Evolutionary conservation across 495 filamentous ascomycete genomes (phyloP).

Genomic region (Penicillium antarcticum): DNA sequence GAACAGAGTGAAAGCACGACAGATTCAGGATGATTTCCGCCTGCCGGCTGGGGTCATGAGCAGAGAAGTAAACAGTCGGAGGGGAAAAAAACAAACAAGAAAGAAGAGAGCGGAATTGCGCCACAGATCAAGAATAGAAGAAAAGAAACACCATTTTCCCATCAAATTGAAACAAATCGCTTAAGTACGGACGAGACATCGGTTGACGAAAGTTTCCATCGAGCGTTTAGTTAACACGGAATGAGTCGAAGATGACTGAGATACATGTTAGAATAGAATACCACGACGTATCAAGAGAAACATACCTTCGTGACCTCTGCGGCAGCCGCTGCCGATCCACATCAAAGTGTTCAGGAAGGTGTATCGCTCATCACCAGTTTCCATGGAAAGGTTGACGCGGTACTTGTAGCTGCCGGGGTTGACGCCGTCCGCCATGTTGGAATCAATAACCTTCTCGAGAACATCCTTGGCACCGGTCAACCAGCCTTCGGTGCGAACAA

Average conservation of each 20-base stretch:
- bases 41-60: not conserved
- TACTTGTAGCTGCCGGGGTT: conserved; percentile 58
- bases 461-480: conserved; percentile 56
- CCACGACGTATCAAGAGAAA: not conserved
- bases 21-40: not conserved
- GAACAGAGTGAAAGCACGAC: not conserved
- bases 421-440: conserved; percentile 45
- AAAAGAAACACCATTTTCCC: conserved; percentile 9
- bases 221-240: conserved; percentile 41
- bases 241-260: conserved; percentile 45
- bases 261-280: conserved; percentile 10
- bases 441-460: conserved; percentile 54
- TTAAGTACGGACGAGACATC: conserved; percentile 37
- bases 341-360: conserved; percentile 60
- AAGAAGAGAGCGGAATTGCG: conserved; percentile 1
- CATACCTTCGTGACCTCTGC: conserved; percentile 54
- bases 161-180: conserved; percentile 21
- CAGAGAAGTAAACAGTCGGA: not conserved
- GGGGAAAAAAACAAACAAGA: not conserved
- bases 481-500: conserved; percentile 56
- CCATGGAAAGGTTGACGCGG: conserved; percentile 56
- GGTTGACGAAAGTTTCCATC: conserved; percentile 13
- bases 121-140: not conserved
- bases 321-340: conserved; percentile 60
- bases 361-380: conserved; percentile 59